Percentiles rank a stretch among this genome's conserved stretches.
Conservation (phyloP, 2,329 filamentous ascomycete genomes). For the Chaetomium strumarium region DNA sequence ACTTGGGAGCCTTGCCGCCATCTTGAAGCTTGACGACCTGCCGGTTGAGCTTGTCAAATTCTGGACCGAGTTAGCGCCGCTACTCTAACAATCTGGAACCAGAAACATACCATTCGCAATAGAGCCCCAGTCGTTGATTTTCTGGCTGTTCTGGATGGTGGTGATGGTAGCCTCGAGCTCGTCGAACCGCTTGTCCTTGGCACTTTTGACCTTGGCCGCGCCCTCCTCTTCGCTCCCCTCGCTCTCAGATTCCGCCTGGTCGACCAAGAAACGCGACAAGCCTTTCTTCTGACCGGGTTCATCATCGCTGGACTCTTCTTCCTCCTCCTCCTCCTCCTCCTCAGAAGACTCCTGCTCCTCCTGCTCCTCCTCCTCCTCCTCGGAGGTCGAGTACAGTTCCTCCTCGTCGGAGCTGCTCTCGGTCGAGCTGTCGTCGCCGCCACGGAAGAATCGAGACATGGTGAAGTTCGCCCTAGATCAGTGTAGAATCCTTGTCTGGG, state of each 20-base stretch:
- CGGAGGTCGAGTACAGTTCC: constrained; percentile 73
- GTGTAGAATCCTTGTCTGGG: not conserved
- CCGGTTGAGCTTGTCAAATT: constrained; percentile 91
- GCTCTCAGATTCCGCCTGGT: constrained; percentile 59
- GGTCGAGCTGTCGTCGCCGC: constrained; percentile 85
- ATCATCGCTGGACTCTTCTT: constrained; percentile 53
- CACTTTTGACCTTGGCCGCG: constrained; percentile 85
- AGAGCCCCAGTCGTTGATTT: constrained; percentile 95
- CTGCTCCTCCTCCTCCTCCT: constrained; percentile 59
- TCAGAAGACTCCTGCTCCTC: constrained; percentile 48
- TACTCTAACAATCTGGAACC: not conserved
- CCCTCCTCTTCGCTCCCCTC: constrained; percentile 80
- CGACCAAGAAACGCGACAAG: constrained; percentile 78
- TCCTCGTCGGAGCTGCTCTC: constrained; percentile 96
- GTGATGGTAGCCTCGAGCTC: constrained; percentile 87
- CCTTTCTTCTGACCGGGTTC: constrained; percentile 63
- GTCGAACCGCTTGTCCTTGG: constrained; percentile 94
- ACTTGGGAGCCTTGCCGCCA: constrained; percentile 74
- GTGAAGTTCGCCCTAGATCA: constrained; percentile 10
- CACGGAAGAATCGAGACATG: constrained; percentile 97
- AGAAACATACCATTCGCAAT: constrained; percentile 70
- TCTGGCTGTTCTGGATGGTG: constrained; percentile 91
- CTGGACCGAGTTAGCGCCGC: constrained; percentile 40
- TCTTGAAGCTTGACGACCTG: constrained; percentile 74
- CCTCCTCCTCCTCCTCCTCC: constrained; percentile 46